Evolutionary conservation across 1,284 basidiomycete species (phyloP), one percentile per base, ranked within the genome.

Genomic region (Prillingera fragicola): DNA sequence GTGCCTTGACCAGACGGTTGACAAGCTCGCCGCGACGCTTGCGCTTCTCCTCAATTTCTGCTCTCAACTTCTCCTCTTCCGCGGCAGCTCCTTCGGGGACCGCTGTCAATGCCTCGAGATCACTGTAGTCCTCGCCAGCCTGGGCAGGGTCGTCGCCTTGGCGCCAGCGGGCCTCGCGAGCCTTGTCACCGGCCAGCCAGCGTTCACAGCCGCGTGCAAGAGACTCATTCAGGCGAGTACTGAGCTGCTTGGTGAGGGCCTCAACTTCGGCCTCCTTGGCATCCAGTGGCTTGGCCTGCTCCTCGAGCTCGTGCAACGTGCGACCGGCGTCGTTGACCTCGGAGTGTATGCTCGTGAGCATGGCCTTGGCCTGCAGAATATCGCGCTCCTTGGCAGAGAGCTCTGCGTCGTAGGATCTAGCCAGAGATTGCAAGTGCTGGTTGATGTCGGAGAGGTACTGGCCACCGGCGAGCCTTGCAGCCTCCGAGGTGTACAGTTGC

Each of bases 351-450:
- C 86, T 89, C 38, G 78, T 78, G 22, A 96, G 77, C 43, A 96
- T 74, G 2, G 85, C 84, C 56, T 89, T 86, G 1, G 94, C 94
- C 64, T 98, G 94, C 4, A 80, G 80, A 55, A 87, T 82, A 63
- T 96, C 91, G 43, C 89, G 82, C 63, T 97, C 92, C 66, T 94
- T 92, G 45, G 89, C 85, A 48, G 81, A 78, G 18, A 97, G 76
- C 72, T 98, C 95, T 53, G 85, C 82, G 61, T 99, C 95, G 67
- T 92, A 97, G 4, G 87, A 85, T n/a, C 83, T 76, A 0, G 92
- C 92, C 14, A 99, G 78, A 56, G 81, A 84, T 58, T 92, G 87
- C 55, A 99, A 78, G 77, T 97, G 82, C 45, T 77, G 77, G 6
- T 88, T 80, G 67, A 95, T 84, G 54, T 95, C 88, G 46, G 83